Evolutionary conservation across 2,329 filamentous ascomycete species (phyloP).

Genomic region (Botrytis aclada): DNA sequence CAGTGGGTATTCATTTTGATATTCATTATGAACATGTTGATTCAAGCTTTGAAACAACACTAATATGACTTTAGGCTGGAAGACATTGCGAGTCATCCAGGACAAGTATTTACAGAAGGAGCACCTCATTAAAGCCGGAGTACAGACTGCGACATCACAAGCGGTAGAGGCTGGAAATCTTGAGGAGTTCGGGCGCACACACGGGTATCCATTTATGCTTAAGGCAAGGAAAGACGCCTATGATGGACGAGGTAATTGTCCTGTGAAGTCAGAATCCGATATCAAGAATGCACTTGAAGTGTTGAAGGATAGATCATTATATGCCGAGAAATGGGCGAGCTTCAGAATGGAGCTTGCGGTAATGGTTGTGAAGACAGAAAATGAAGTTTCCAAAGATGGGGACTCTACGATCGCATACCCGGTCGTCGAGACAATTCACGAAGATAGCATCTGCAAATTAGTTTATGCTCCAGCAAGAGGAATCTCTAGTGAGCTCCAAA

Average conservation of each 20-base stretch:
- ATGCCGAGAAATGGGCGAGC: conserved; percentile 72
- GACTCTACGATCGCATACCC: conserved; percentile 69
- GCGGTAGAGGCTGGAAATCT: conserved; percentile 54
- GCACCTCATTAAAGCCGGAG: conserved; percentile 63
- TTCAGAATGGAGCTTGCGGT: conserved; percentile 88
- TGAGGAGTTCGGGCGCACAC: conserved; percentile 56
- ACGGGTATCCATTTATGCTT: conserved; percentile 86
- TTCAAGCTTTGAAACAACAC: conserved; percentile 43
- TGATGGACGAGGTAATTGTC: conserved; percentile 78
- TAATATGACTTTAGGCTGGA: conserved; percentile 76
- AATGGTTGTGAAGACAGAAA: conserved; percentile 89
- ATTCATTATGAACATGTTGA: not conserved
- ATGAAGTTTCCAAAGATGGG: conserved; percentile 47
- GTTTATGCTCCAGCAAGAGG: conserved; percentile 81
- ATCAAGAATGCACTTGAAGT: conserved; percentile 65
- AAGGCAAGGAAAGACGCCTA: conserved; percentile 90
- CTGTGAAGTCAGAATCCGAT: conserved; percentile 56
- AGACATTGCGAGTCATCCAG: conserved; percentile 83
- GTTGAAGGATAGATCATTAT: conserved; percentile 64
- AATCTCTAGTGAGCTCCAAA: conserved; percentile 57
- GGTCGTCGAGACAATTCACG: conserved; percentile 89
- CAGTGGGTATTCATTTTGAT: conserved; percentile 13
- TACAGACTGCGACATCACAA: conserved; percentile 71
- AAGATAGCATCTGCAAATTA: conserved; percentile 92
- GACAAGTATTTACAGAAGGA: conserved; percentile 92